phyloP scores from a whole-genome alignment of 805 yeast species.

The Ogataea glucozyma region DNA sequence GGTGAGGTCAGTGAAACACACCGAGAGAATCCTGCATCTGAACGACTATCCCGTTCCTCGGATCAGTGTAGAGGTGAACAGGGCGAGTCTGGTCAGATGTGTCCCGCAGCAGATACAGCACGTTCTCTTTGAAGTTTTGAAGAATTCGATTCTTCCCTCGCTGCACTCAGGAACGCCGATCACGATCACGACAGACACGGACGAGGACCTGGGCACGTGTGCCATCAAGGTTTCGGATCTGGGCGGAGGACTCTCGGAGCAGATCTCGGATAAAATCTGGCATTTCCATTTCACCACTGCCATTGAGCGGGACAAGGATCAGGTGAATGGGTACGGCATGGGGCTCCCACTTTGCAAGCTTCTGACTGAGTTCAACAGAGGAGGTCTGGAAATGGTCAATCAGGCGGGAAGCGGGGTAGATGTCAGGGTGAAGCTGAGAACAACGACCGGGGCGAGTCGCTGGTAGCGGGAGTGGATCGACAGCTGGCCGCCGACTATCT shows the following conservation, averaged over 20 bases:
- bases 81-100: constrained; percentile 19
- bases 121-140: constrained; percentile 34
- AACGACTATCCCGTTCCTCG: constrained; percentile 35
- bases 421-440: constrained; percentile 22
- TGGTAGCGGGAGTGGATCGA: no score
- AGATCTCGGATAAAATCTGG: constrained; percentile 28
- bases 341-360: constrained; percentile 35
- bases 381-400: constrained; percentile 25
- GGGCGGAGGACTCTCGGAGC: constrained; percentile 33
- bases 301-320: constrained; percentile 25
- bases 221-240: constrained; percentile 28
- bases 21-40: constrained; percentile 25
- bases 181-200: constrained; percentile 11
- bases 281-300: constrained; percentile 36
- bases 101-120: constrained; percentile 33
- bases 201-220: constrained; percentile 4
- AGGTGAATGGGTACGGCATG: constrained; percentile 37
- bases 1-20: constrained; percentile 23
- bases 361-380: constrained; percentile 30
- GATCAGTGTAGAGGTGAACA: constrained; percentile 15
- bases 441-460: background rate
- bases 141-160: constrained; percentile 35
- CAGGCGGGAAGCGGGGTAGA: constrained; percentile 28
- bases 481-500: no score
- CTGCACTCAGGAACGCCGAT: constrained; percentile 24